Conservation (phyloP, 2,329 filamentous ascomycete genomes). For the Lasiodiplodia sp. region DNA sequence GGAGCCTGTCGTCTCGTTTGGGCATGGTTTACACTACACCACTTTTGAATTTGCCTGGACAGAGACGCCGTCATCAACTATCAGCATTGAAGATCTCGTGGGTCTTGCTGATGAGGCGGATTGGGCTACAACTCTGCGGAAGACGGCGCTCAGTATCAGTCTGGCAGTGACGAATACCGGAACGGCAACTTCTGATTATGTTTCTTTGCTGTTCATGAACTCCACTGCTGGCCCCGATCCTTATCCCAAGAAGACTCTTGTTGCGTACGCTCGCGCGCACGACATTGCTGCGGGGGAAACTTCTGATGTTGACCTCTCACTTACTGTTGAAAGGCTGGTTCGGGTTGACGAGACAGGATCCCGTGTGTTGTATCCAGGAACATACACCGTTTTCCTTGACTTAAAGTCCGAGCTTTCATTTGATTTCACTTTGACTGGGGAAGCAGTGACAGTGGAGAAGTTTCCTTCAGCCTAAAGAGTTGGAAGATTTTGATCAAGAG, state of each 20-base stretch:
- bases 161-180: constrained; percentile 59
- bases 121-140: constrained; percentile 47
- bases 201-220: constrained; percentile 59
- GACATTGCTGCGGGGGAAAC: constrained; percentile 46
- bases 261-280: constrained; percentile 57
- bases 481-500: no score
- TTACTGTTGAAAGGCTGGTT: constrained; percentile 59
- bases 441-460: constrained; percentile 40
- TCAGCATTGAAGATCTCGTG: constrained; percentile 35
- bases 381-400: constrained; percentile 49
- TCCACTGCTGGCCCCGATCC: constrained; percentile 58
- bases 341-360: constrained; percentile 60
- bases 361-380: constrained; percentile 61
- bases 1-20: constrained; percentile 60
- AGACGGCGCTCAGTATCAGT: constrained; percentile 42
- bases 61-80: no score
- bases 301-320: constrained; percentile 45
- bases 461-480: no score
- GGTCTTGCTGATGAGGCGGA: constrained; percentile 1
- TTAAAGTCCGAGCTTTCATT: constrained; percentile 38
- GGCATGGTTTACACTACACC: constrained; percentile 66
- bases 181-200: constrained; percentile 57
- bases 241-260: constrained; percentile 61
- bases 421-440: constrained; percentile 58
- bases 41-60: constrained; percentile 48